Base-by-base conservation (phyloP, 192 early-diverging fungal species). In the Jimgerdemannia flammicorona region DNA sequence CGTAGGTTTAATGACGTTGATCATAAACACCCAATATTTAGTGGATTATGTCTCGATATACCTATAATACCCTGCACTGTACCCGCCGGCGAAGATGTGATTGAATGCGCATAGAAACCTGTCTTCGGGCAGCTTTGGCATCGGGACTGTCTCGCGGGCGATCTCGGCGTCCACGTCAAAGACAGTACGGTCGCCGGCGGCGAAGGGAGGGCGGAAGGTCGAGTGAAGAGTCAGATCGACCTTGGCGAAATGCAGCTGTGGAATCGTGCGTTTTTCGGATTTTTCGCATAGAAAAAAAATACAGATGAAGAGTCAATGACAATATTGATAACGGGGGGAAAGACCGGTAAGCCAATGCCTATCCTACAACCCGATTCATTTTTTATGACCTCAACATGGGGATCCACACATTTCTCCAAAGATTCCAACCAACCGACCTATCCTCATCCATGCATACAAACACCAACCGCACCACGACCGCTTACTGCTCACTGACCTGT, bases 11-110 rank as follows among this genome's bases (percentile, higher is more conserved):
- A 29, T 29, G 29, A 1, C 29, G 29, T 29, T 29, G 29, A 29
- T 29, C 29, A 29, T 29, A 29, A 29, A 29, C 29, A 29, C 29
- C 29, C 29, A 29, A 29, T 29, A 29, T 29, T 29, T 29, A 29
- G 29, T 29, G 29, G 29, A 29, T 29, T 29, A 29, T 29, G 29
- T 29, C 29, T 29, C 29, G 29, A 29, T 29, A 29, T 79, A 83
- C 81, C 75, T 80, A 71, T 90, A 90, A 71, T 90, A 90, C 0
- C 89, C 89, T 3, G 86, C 87, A 49, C 80, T 79, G 70, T 90
- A 90, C 0, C 85, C 87, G 19, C 86, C 86, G 0, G 83, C 87
- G 79, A 89, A 90, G 73, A 90, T 87, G 73, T 90, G 88, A 29
- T 74, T 84, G 40, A 90, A 90, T 3, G 83, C 78, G 73, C 87